Percentiles rank a stretch among this genome's conserved stretches.
Evolutionary conservation across 805 yeast genomes (phyloP).

Genomic region (Ogataea ganodermae): DNA sequence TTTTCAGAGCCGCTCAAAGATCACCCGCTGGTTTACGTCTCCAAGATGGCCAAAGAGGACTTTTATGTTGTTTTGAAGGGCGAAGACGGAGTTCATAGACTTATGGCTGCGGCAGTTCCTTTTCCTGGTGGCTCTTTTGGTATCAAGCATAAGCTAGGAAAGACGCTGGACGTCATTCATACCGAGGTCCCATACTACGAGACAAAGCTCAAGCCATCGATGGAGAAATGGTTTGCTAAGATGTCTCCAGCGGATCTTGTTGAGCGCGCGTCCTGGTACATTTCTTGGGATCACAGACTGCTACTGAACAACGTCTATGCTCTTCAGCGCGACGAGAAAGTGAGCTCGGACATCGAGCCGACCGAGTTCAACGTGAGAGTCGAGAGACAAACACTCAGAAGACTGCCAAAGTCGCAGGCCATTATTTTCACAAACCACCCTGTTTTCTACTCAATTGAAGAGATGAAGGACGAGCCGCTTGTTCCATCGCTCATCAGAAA

Average conservation of each 20-base stretch:
- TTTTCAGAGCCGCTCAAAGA: constrained; percentile 60
- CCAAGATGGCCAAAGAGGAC: constrained; percentile 76
- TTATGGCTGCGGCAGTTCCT: constrained; percentile 75
- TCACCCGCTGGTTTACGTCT: constrained; percentile 62
- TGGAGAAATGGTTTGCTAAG: constrained; percentile 72
- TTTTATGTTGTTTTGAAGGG: constrained; percentile 61
- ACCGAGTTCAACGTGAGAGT: constrained; percentile 65
- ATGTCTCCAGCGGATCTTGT: constrained; percentile 64
- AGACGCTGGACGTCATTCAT: constrained; percentile 63
- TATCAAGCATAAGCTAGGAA: constrained; percentile 59
- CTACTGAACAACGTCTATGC: constrained; percentile 58
- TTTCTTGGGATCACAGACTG: constrained; percentile 71
- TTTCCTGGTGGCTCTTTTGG: constrained; percentile 80
- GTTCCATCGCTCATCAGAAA: constrained; percentile 66
- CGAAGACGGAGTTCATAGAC: constrained; percentile 59
- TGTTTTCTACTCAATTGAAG: constrained; percentile 74
- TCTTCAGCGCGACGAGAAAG: constrained; percentile 45
- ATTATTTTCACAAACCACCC: constrained; percentile 78
- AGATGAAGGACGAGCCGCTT: constrained; percentile 78
- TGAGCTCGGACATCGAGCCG: constrained; percentile 46
- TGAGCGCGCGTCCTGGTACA: constrained; percentile 75
- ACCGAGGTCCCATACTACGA: constrained; percentile 69
- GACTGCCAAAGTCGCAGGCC: constrained; percentile 64
- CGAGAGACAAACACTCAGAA: constrained; percentile 70
- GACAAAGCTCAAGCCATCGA: constrained; percentile 62